Evolutionary conservation across 768 basidiomycete species (phyloP).

Genomic region (Termitomyces sp.): DNA sequence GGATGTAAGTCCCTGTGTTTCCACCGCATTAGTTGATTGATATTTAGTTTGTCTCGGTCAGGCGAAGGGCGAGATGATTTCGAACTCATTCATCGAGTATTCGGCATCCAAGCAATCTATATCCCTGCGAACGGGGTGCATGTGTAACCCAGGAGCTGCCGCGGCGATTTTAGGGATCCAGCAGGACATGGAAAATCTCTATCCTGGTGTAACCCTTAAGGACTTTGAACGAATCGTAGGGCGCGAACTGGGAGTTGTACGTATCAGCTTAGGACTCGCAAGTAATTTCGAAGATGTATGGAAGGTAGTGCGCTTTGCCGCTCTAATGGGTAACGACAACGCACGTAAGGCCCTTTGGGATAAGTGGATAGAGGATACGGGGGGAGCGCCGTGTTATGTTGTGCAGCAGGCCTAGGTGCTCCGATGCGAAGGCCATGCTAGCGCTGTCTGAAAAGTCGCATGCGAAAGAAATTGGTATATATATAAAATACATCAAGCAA

Average conservation of each 20-base stretch:
- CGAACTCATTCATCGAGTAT: too few species aligned
- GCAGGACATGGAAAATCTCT: constrained; percentile 59
- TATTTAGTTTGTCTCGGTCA: constrained; percentile 22
- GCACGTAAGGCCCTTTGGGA: constrained; percentile 30
- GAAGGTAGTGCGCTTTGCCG: too few species aligned
- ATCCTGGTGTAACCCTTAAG: constrained; percentile 53
- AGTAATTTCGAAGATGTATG: constrained; percentile 76
- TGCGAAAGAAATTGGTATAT: too few species aligned
- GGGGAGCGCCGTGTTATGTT: not conserved
- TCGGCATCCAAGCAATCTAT: constrained; percentile 64
- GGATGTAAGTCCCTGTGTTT: constrained; percentile 38
- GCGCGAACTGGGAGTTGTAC: constrained; percentile 68
- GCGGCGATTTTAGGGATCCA: constrained; percentile 66
- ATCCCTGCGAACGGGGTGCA: constrained; percentile 80
- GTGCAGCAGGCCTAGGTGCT: too few species aligned
- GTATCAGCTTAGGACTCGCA: constrained; percentile 76
- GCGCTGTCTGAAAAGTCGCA: too few species aligned
- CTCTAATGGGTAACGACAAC: constrained; percentile 39
- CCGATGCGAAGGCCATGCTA: too few species aligned
- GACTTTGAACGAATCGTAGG: constrained; percentile 63
- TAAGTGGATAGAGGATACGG: too few species aligned
- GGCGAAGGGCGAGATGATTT: constrained; percentile 64
- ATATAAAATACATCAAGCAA: too few species aligned
- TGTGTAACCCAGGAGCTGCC: too few species aligned
- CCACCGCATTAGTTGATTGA: not conserved